phyloP scores from a whole-genome alignment of 306 rosid genomes.

The Malus asiatica region DNA sequence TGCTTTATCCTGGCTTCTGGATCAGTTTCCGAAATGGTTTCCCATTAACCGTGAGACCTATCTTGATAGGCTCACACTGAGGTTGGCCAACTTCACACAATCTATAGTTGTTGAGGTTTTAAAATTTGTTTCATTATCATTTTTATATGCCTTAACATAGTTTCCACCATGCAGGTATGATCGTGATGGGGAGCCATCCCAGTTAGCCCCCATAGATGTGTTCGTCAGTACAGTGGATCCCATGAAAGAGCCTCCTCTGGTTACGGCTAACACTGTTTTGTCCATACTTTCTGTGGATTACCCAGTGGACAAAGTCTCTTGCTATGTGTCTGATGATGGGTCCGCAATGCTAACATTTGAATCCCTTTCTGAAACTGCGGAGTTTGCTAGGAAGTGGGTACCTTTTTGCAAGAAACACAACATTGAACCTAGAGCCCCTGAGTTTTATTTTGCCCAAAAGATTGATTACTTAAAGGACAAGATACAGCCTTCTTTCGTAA shows the following conservation, averaged over 20 bases:
- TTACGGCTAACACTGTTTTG: slow-evolving; percentile 98
- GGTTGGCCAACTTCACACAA: slow-evolving; percentile 36
- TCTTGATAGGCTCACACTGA: slow-evolving; percentile 79
- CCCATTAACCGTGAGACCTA: slow-evolving; percentile 95
- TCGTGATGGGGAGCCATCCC: slow-evolving; percentile 97
- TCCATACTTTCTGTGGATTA: slow-evolving; percentile 97
- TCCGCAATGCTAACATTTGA: slow-evolving; percentile 98
- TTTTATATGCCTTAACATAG: slow-evolving; percentile 12
- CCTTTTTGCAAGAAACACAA: slow-evolving; percentile 94
- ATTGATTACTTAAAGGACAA: slow-evolving; percentile 98
- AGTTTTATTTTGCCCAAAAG: slow-evolving; percentile 89
- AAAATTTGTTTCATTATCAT: not conserved
- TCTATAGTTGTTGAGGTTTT: not conserved
- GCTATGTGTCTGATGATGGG: slow-evolving; percentile 99
- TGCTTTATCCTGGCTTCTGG: slow-evolving; percentile 93
- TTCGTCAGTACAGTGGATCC: slow-evolving; percentile 99
- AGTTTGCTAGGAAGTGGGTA: slow-evolving; percentile 96
- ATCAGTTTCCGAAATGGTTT: slow-evolving; percentile 98
- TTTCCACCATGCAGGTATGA: slow-evolving; percentile 57
- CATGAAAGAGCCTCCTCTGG: slow-evolving; percentile 94
- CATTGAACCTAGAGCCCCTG: slow-evolving; percentile 98
- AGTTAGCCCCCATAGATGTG: slow-evolving; percentile 83
- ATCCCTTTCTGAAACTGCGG: slow-evolving; percentile 96
- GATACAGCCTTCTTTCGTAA: slow-evolving; percentile 93
- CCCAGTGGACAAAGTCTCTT: slow-evolving; percentile 99